Evolutionary conservation across 768 basidiomycete genomes (phyloP), one percentile per base, ranked within the genome.

Genomic region (Collybia nuda): DNA sequence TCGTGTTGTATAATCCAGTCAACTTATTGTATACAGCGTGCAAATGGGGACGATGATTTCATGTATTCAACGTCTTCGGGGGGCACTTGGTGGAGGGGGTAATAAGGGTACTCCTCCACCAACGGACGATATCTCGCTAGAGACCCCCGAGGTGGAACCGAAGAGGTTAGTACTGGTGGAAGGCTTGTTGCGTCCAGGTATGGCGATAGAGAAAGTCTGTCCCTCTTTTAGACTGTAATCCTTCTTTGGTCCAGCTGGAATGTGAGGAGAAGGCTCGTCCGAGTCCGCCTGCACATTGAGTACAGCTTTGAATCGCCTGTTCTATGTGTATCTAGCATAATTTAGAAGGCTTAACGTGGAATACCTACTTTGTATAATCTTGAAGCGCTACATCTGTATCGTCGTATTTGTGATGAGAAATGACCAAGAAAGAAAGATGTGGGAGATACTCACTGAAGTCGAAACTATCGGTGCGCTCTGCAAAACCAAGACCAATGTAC

Each of bases 201-300:
- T 91, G 28, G 82, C 74, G 56, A 98, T 96, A 4, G 88, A 86
- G 67, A 98, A 95, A 0, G 94, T 97, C 65, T 98, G 91, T 7
- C 94, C 94, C 58, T 93, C 92, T 66, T 96, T 97, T 58, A 98
- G 70, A 35, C 88, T 89, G 68, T 93, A 97, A 58, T 98, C 94
- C 67, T 92, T 91, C 75, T 93, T 93, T 1, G 92, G 90, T 8
- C 87, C 91, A 7, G 77, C 53, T 11, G 92, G 86, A 49, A 88
- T 57, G 56, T 86, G 80, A 7, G 89, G 84, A n/a, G 88, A 86
- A 1, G 79, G 63, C 50, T 69, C 70, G 15, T 72, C 69, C 5
- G 73, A 55, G 6, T 74, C 70, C 7, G 73, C 59, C 7, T 70
- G 62, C 5, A 80, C 82, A 54, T 86, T 81, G 23, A 85, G 72